Conservation (phyloP, 169 alveolate genomes). For the Plasmodium knowlesi region DNA sequence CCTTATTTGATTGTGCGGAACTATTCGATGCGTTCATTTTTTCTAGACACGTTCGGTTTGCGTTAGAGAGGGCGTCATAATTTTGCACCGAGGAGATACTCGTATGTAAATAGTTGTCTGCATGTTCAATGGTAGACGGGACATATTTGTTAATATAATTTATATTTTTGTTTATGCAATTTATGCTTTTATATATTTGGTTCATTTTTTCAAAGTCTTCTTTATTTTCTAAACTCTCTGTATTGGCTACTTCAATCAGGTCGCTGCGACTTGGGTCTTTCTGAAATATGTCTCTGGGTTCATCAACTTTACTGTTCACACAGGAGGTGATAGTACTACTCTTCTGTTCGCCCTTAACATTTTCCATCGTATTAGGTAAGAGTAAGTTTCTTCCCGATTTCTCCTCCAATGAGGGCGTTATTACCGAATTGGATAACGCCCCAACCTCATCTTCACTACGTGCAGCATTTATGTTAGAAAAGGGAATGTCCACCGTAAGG, state of each 20-base stretch:
- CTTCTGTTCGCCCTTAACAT: neutral
- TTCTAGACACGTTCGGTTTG: constrained; percentile 20
- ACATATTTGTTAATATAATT: constrained; percentile 40
- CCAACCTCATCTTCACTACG: neutral
- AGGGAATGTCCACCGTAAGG: neutral
- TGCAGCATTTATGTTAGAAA: neutral
- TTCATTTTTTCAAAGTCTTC: constrained; percentile 47
- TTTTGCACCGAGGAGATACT: neutral
- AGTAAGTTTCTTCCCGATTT: neutral
- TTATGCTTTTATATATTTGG: constrained; percentile 56
- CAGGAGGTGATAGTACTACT: neutral
- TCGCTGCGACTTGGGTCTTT: neutral
- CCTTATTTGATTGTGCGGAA: constrained; percentile 23
- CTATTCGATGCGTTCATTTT: neutral
- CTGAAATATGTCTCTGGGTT: neutral
- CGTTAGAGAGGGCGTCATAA: constrained; percentile 18
- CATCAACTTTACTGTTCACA: neutral
- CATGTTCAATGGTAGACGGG: constrained; percentile 26
- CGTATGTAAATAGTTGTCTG: constrained; percentile 6
- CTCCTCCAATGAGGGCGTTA: neutral
- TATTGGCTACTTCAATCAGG: neutral
- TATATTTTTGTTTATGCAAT: constrained; percentile 59
- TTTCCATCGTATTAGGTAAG: neutral
- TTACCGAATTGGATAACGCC: neutral
- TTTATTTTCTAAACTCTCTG: constrained; percentile 22